Conservation (phyloP, 768 basidiomycete genomes). For the Filobasidium floriforme region DNA sequence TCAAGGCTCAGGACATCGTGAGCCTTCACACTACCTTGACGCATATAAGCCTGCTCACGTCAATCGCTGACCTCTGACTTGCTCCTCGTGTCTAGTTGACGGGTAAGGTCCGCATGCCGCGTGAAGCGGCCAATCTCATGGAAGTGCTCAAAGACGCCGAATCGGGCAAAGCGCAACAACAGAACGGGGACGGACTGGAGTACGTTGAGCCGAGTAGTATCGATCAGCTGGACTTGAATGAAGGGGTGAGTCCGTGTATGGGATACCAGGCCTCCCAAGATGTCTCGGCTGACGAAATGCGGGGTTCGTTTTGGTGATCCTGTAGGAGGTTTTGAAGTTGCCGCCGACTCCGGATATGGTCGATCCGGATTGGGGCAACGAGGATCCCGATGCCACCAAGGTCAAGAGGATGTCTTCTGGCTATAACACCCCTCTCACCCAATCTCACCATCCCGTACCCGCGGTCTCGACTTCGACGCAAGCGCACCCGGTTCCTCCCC, state of each 20-base stretch:
- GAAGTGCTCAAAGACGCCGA: constrained; percentile 39
- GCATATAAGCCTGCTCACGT: no score
- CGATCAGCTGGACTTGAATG: constrained; percentile 18
- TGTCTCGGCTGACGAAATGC: no score
- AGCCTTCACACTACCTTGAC: no score
- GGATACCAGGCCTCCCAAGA: no score
- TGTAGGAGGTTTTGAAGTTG: constrained; percentile 36
- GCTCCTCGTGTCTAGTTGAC: constrained; percentile 29
- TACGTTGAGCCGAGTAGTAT: constrained; percentile 26
- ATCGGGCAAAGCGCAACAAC: constrained; percentile 33
- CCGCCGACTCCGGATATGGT: constrained; percentile 39
- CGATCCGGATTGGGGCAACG: constrained; percentile 28
- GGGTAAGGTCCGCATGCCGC: constrained; percentile 38
- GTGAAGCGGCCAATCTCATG: constrained; percentile 31
- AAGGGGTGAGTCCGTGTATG: constrained; percentile 20
- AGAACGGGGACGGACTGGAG: constrained; percentile 34
- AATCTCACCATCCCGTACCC: no score
- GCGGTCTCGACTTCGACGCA: no score
- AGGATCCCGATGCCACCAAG: constrained; percentile 31
- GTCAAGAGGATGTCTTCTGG: constrained; percentile 10
- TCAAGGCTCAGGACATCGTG: constrained; percentile 43
- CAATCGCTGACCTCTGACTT: no score
- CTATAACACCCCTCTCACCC: neutral
- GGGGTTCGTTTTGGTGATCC: no score
- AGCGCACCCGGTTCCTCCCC: constrained; percentile 9